A percentile compares a stretch with the other conserved stretches of the same genome.
These are phyloP conservation scores for Candida fluviatilis DNA, from an alignment of 805 yeast species.

Conservation along the genomic window DNA sequence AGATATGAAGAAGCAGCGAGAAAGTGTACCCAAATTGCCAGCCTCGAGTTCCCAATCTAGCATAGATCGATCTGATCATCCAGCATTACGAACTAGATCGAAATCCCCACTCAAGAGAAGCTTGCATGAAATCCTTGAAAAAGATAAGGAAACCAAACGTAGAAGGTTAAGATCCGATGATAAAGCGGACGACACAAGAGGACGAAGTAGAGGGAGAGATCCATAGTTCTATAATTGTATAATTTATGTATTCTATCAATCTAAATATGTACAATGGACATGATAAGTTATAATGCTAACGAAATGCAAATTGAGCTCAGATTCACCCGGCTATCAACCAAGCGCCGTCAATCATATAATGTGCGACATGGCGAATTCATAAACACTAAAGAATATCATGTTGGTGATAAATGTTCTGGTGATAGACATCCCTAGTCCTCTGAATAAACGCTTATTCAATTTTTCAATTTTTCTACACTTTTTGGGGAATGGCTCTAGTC, in stretches of 20 bases:
- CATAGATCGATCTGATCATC: constrained; percentile 15
- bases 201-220: constrained; percentile 3
- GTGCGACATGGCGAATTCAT: constrained; percentile 62
- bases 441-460: constrained; percentile 50
- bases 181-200: constrained; percentile 7
- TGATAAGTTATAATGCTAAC: too few relatives aligned
- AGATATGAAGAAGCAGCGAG: neutral
- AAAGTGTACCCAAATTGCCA: neutral
- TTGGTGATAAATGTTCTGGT: constrained; percentile 69
- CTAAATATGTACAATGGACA: neutral
- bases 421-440: constrained; percentile 75
- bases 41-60: too few relatives aligned
- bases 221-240: neutral
- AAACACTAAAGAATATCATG: constrained; percentile 69
- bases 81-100: constrained; percentile 30
- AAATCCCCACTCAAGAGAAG: constrained; percentile 31
- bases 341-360: constrained; percentile 26
- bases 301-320: neutral
- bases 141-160: constrained; percentile 10
- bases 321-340: neutral
- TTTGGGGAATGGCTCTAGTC: constrained; percentile 39
- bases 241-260: neutral
- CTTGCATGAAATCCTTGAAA: constrained; percentile 15
- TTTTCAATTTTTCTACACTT: constrained; percentile 25
- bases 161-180: constrained; percentile 4